A percentile compares a stretch with the other conserved stretches of the same genome.
Conservation (phyloP, 768 basidiomycete genomes). For the Boletus rubroflammeus region DNA sequence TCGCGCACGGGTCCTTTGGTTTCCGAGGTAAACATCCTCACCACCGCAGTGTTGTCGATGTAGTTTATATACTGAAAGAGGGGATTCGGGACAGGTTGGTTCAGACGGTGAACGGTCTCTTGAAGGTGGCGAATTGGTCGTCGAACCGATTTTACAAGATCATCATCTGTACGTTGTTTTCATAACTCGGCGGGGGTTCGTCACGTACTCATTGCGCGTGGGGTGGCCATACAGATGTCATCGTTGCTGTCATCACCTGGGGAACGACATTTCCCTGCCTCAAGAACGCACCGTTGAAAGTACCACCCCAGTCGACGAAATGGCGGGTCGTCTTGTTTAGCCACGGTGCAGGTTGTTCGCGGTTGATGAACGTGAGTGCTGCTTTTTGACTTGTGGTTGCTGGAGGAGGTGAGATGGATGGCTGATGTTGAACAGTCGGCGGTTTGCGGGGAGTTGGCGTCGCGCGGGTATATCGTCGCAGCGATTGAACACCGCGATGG, state of each 20-base stretch:
- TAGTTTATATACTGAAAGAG: background rate
- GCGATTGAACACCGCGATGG: constrained; percentile 49
- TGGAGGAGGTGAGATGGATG: background rate
- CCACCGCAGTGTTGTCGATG: background rate
- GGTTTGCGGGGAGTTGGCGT: constrained; percentile 43
- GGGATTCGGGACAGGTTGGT: constrained; percentile 16
- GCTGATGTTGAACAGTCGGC: constrained; percentile 20
- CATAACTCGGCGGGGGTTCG: background rate
- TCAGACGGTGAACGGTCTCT: constrained; percentile 31
- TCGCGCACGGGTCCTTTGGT: constrained; percentile 17
- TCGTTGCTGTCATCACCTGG: constrained; percentile 26
- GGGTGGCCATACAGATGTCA: constrained; percentile 11
- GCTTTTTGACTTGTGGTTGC: background rate
- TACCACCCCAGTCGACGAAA: constrained; percentile 13
- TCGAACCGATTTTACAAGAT: constrained; percentile 24
- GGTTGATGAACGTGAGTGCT: constrained; percentile 34
- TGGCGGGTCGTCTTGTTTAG: constrained; percentile 45
- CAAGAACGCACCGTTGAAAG: constrained; percentile 24
- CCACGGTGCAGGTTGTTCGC: constrained; percentile 43
- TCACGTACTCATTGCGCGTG: background rate
- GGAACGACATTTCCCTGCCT: constrained; percentile 32
- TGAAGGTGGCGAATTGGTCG: constrained; percentile 32
- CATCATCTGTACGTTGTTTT: constrained; percentile 19
- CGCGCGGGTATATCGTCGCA: constrained; percentile 43
- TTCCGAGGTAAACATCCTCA: constrained; percentile 23